Base-by-base conservation (phyloP, 352 stramenopile species). In the Aphanomyces cochlioides region DNA sequence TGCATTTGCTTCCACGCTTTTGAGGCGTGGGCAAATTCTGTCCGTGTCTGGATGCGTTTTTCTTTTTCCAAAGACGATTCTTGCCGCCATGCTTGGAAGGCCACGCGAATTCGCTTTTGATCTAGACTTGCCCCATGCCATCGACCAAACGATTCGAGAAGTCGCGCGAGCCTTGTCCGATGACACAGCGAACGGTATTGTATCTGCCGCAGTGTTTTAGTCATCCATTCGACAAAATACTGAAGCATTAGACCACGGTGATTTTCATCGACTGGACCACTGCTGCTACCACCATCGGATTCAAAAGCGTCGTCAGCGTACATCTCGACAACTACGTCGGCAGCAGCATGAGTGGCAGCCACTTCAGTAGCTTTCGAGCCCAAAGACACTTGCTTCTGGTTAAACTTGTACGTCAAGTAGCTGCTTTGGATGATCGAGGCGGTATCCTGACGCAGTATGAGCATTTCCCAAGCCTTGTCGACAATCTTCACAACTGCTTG, bases 171-270 rank as follows among this genome's bases (percentile, higher is more conserved):
- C 19, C 21, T 36, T 19, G 64, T 50, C 17, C 64, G 64, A 10
- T 7, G 13, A 5, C 7, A 15, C 21, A 70, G 28, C 15, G 36
- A 36, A 7, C 64, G 64, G 21, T 56, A 70, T 19, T 70, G 64
- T 12, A 70, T 38, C 12, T 41, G 28, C 7, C 64, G 64, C 15
- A 70, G 40, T 12, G 5, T 19, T n/a, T 70, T 70, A 4, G 64
- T 70, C 64, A 70, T 64, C 64, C 64, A 70, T 36, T 61, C 43
- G 64, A 70, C 40, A 64, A 70, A 70, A 43, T 70, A 70, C 17
- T 10, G 36, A 21, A 61, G 17, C 38, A 56, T 10, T 4, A 70
- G 28, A 28, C 7, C 39, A 15, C 48, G 47, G 15, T 1, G 40
- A 56, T 61, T 28, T 19, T n/a, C 19, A 39, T 56, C 40, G 17